phyloP scores from a whole-genome alignment of 495 filamentous ascomycete genomes.

The Ramalina intermedia region DNA sequence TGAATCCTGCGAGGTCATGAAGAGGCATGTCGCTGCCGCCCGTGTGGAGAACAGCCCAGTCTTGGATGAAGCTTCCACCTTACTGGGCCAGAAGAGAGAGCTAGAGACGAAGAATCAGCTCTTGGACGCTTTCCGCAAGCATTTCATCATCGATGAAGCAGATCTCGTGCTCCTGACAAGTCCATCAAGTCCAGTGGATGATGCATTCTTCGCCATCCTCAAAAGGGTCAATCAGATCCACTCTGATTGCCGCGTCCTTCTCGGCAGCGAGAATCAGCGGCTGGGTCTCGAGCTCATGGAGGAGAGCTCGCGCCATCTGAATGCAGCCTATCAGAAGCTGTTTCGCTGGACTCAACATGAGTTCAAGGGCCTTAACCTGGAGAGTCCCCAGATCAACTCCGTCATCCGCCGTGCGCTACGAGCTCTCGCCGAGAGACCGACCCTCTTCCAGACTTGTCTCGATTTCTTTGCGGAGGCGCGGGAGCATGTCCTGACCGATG shows the following conservation, averaged over 20 bases:
- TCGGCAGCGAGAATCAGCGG: constrained; percentile 81
- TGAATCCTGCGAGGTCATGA: constrained; percentile 68
- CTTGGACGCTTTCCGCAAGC: constrained; percentile 65
- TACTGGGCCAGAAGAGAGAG: constrained; percentile 61
- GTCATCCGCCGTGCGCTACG: constrained; percentile 73
- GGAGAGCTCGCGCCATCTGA: constrained; percentile 70
- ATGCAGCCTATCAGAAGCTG: constrained; percentile 83
- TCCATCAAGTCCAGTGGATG: constrained; percentile 65
- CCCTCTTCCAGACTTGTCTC: constrained; percentile 82
- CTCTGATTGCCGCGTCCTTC: constrained; percentile 70
- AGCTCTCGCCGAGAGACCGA: constrained; percentile 78
- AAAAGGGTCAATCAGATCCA: constrained; percentile 73
- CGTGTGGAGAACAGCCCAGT: constrained; percentile 61
- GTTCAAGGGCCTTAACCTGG: constrained; percentile 82
- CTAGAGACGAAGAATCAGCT: constrained; percentile 77
- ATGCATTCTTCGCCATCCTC: constrained; percentile 72
- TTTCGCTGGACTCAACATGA: constrained; percentile 91
- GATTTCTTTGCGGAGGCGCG: constrained; percentile 88
- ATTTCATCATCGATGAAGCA: constrained; percentile 73
- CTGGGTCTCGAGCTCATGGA: constrained; percentile 85
- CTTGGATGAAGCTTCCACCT: constrained; percentile 59
- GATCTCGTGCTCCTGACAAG: constrained; percentile 60
- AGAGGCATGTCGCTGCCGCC: constrained; percentile 56
- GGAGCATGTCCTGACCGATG: constrained; percentile 73
- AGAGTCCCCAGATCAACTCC: constrained; percentile 83